A percentile compares a stretch with the other conserved stretches of the same genome.
Evolutionary conservation across 2,329 filamentous ascomycete species (phyloP).

Genomic region (Chaetothyriales sp.): DNA sequence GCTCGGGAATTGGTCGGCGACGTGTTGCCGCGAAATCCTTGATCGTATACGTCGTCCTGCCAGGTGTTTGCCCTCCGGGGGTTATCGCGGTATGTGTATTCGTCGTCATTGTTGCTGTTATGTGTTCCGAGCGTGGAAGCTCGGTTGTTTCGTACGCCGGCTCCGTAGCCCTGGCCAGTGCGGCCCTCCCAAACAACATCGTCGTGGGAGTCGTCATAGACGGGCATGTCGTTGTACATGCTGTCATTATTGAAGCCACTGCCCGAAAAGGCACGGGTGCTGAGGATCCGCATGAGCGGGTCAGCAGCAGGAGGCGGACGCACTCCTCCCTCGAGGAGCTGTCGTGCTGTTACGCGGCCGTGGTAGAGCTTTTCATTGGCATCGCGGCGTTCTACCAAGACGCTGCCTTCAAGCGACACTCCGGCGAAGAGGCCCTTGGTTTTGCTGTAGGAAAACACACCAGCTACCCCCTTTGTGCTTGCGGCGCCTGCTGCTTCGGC

Average conservation of each 20-base stretch:
- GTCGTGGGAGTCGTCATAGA: conserved; percentile 73
- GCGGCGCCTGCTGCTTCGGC: conserved; percentile 91
- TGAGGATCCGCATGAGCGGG: conserved; percentile 70
- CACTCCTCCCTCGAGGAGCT: conserved; percentile 66
- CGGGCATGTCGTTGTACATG: conserved; percentile 88
- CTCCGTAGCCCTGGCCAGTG: conserved; percentile 54
- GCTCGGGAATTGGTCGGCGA: conserved; percentile 11
- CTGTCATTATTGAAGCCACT: conserved; percentile 37
- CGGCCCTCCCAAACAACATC: conserved; percentile 71
- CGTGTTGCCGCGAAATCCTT: conserved; percentile 11
- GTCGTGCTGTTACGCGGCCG: conserved; percentile 60
- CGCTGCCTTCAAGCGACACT: conserved; percentile 83
- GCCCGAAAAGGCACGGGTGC: conserved; percentile 70
- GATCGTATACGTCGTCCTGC: conserved; percentile 35
- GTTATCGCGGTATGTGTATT: conserved; percentile 41
- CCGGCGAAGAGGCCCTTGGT: conserved; percentile 95
- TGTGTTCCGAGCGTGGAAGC: conserved; percentile 40
- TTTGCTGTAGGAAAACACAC: conserved; percentile 93
- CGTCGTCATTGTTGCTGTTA: conserved; percentile 27
- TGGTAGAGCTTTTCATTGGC: conserved; percentile 96
- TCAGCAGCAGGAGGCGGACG: conserved; percentile 66
- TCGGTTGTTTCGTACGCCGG: conserved; percentile 42
- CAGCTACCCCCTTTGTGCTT: conserved; percentile 73
- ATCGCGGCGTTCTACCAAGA: conserved; percentile 85
- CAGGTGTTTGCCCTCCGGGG: conserved; percentile 34